These are phyloP conservation scores for Saposhnikovia divaricata DNA, from an alignment of 129 eudicot genomes.

Conservation along the genomic window DNA sequence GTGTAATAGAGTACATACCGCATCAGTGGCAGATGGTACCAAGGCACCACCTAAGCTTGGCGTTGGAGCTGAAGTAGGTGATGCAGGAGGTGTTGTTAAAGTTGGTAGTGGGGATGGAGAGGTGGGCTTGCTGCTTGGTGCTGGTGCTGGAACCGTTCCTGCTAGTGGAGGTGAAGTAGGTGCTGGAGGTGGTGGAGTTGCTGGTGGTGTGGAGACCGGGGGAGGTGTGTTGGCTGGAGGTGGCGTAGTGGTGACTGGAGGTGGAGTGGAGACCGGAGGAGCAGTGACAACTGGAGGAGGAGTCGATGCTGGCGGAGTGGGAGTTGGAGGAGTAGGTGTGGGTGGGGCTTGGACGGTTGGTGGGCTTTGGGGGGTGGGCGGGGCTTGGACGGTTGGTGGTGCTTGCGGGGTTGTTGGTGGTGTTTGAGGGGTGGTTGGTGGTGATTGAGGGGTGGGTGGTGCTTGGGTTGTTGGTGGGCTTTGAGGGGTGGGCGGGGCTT, in stretches of 20 bases:
- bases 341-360: constrained; percentile 31
- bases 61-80: constrained; percentile 57
- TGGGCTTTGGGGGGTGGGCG: constrained; percentile 31
- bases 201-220: constrained; percentile 5
- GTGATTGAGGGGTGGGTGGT: constrained; percentile 17
- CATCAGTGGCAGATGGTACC: constrained; percentile 47
- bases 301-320: background rate
- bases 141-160: constrained; percentile 22
- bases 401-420: constrained; percentile 15
- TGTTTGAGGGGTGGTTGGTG: background rate
- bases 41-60: constrained; percentile 34
- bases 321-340: constrained; percentile 35
- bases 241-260: constrained; percentile 18
- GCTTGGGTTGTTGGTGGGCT: constrained; percentile 18
- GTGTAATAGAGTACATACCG: constrained; percentile 16
- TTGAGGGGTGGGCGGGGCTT: constrained; percentile 4
- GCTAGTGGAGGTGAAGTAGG: constrained; percentile 22
- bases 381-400: constrained; percentile 45
- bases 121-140: constrained; percentile 24
- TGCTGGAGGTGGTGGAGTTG: background rate
- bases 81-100: constrained; percentile 47
- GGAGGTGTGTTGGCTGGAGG: background rate
- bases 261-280: constrained; percentile 15
- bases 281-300: constrained; percentile 14
- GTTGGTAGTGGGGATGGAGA: constrained; percentile 37